Evolutionary conservation across 2,329 filamentous ascomycete species (phyloP).

Genomic region (Cladosporium sphaerospermum): DNA sequence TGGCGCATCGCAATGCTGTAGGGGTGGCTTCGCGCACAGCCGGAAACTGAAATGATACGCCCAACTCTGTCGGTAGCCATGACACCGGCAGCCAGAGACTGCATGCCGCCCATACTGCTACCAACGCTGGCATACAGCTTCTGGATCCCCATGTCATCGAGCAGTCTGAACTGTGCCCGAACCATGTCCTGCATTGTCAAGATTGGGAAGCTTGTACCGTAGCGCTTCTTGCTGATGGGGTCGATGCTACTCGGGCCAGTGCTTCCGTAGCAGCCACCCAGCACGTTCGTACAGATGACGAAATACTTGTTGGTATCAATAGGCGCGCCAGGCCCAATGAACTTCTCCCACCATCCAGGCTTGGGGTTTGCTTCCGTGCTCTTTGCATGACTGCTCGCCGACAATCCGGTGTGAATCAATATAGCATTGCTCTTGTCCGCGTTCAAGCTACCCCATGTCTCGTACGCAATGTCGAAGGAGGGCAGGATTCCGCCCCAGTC

Average conservation of each 20-base stretch:
- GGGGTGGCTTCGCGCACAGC: slow-evolving; percentile 88
- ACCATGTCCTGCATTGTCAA: slow-evolving; percentile 98
- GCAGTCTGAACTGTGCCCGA: slow-evolving; percentile 81
- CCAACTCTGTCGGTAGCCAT: slow-evolving; percentile 77
- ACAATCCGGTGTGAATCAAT: slow-evolving; percentile 85
- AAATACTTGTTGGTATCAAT: slow-evolving; percentile 89
- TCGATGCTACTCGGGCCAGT: slow-evolving; percentile 86
- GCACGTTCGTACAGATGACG: slow-evolving; percentile 91
- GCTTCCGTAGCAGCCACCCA: slow-evolving; percentile 92
- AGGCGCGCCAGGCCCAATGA: slow-evolving; percentile 80
- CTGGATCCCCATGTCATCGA: slow-evolving; percentile 70
- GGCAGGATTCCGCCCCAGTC: slow-evolving; percentile 94
- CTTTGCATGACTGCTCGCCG: slow-evolving; percentile 93
- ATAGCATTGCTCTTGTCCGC: slow-evolving; percentile 79
- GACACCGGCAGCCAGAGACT: slow-evolving; percentile 79
- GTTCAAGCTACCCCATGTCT: slow-evolving; percentile 83
- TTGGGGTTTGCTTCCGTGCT: slow-evolving; percentile 82
- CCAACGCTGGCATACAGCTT: slow-evolving; percentile 88
- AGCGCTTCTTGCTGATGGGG: slow-evolving; percentile 78
- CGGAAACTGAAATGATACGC: slow-evolving; percentile 81
- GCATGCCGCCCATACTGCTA: slow-evolving; percentile 98
- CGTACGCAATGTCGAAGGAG: slow-evolving; percentile 85
- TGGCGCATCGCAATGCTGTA: slow-evolving; percentile 99
- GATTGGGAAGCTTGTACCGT: slow-evolving; percentile 92
- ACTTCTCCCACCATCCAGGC: slow-evolving; percentile 98